A percentile compares a stretch with the other conserved stretches of the same genome.
phyloP scores from a whole-genome alignment of 495 filamentous ascomycete genomes.

The Cryomyces antarcticus region DNA sequence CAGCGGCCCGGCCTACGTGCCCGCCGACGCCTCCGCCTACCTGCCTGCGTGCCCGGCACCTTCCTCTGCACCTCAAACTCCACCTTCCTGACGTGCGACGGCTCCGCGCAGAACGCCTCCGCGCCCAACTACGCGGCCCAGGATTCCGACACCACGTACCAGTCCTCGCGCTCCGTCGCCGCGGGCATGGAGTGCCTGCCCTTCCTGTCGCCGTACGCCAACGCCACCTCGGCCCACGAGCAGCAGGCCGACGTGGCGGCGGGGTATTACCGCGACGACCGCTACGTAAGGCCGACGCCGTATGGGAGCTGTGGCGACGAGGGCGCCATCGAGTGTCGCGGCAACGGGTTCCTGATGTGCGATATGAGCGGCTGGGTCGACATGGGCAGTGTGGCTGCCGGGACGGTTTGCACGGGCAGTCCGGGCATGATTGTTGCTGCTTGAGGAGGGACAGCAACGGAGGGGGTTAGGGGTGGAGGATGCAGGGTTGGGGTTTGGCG shows the following conservation, averaged over 20 bases:
- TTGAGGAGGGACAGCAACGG: no score
- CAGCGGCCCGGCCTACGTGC: slow-evolving; percentile 6
- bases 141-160: slow-evolving; percentile 5
- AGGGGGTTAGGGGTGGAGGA: no score
- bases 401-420: slow-evolving; percentile 7
- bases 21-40: slow-evolving; percentile 5
- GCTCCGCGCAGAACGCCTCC: background rate
- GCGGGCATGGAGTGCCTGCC: slow-evolving; percentile 13
- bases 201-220: slow-evolving; percentile 3
- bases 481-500: no score
- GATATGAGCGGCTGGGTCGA: slow-evolving; percentile 6
- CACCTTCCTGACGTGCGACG: slow-evolving; percentile 13
- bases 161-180: slow-evolving; percentile 8
- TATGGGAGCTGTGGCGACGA: slow-evolving; percentile 5
- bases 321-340: slow-evolving; percentile 3
- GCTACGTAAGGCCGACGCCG: slow-evolving; percentile 3
- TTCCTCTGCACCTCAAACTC: slow-evolving; percentile 14
- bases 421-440: no score
- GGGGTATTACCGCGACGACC: slow-evolving; percentile 10
- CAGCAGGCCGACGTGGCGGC: slow-evolving; percentile 5
- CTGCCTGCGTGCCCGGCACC: slow-evolving; percentile 16
- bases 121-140: no score
- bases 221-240: slow-evolving; percentile 2
- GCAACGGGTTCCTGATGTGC: slow-evolving; percentile 5
- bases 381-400: slow-evolving; percentile 5